Conservation (phyloP, 495 filamentous ascomycete genomes). For the Clavariopsis aquatica region DNA sequence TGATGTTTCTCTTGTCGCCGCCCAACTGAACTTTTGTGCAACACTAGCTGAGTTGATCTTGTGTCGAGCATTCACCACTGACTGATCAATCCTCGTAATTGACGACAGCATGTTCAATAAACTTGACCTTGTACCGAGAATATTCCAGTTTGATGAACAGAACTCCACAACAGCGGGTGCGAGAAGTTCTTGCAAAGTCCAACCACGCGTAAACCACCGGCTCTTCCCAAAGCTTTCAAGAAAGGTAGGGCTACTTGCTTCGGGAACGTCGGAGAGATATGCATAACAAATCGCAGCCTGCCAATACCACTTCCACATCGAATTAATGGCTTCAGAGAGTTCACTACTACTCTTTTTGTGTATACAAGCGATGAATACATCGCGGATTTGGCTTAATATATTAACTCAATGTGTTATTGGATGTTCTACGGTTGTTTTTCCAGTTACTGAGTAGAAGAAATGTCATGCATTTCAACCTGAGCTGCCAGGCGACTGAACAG, state of each 20-base stretch:
- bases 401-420: no score
- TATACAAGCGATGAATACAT: no score
- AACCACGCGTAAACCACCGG: slow-evolving; percentile 20
- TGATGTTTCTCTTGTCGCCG: not conserved
- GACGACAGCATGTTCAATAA: not conserved
- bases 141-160: not conserved
- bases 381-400: no score
- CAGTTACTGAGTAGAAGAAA: no score
- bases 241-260: not conserved
- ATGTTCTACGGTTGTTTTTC: no score
- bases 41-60: not conserved
- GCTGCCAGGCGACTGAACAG: no score
- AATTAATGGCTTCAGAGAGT: slow-evolving; percentile 24
- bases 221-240: slow-evolving; percentile 1
- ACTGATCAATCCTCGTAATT: not conserved
- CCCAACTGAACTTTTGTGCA: slow-evolving; percentile 12
- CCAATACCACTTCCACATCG: slow-evolving; percentile 23
- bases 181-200: slow-evolving; percentile 21
- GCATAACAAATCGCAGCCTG: slow-evolving; percentile 13
- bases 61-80: not conserved
- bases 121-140: slow-evolving; percentile 8
- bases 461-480: no score
- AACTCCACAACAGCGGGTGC: slow-evolving; percentile 21
- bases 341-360: slow-evolving; percentile 32
- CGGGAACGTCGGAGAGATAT: slow-evolving; percentile 19